Evolutionary conservation across 2,329 filamentous ascomycete species (phyloP).

Genomic region (Teratosphaeria pseudoeucalypti): DNA sequence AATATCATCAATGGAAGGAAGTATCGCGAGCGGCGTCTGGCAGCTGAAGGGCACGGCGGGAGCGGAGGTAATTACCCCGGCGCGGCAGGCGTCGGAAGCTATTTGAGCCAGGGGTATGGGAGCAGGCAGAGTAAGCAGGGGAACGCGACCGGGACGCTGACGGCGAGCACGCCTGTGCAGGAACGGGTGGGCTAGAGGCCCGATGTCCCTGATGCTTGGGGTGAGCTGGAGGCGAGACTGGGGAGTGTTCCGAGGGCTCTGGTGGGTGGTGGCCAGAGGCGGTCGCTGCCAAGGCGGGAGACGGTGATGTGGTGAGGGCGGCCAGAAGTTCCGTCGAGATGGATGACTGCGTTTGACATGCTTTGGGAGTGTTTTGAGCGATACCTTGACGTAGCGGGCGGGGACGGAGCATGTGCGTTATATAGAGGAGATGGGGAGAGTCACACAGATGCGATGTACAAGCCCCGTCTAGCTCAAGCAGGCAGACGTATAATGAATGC

Average conservation of each 20-base stretch:
- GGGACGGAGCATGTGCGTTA: neutral
- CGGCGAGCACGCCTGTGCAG: neutral
- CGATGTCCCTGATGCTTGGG: neutral
- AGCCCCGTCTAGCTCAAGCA: neutral
- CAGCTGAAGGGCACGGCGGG: constrained; percentile 25
- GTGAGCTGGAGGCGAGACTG: neutral
- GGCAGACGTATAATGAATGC: too few relatives aligned
- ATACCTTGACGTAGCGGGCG: neutral
- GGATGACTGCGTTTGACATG: neutral
- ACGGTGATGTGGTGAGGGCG: neutral
- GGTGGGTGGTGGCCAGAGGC: neutral
- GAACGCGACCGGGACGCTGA: neutral
- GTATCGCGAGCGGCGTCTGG: constrained; percentile 27
- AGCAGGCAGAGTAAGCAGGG: neutral
- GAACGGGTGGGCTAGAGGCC: neutral
- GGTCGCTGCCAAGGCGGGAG: neutral
- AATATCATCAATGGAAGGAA: constrained; percentile 32
- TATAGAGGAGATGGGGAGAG: neutral
- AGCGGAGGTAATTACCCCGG: constrained; percentile 27
- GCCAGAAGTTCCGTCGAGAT: neutral
- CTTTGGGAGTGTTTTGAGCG: neutral
- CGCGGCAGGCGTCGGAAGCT: constrained; percentile 21
- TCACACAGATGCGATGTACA: neutral
- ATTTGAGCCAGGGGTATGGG: constrained; percentile 18
- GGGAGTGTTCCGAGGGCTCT: neutral